Evolutionary conservation across 495 filamentous ascomycete species (phyloP).

Genomic region (Penicillium taxi): DNA sequence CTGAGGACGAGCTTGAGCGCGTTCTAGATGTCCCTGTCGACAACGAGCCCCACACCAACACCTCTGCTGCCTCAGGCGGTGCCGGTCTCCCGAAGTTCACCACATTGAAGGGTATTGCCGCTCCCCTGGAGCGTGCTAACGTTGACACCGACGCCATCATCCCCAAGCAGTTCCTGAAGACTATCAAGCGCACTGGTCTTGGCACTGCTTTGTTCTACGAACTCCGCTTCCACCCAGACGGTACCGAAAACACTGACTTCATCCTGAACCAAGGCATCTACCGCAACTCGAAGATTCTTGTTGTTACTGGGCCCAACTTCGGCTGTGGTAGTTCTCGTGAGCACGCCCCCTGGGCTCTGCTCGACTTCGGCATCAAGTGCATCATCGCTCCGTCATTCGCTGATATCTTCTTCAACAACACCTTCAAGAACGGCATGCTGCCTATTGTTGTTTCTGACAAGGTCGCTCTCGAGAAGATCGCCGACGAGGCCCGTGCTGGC

Average conservation of each 20-base stretch:
- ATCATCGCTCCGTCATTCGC: slow-evolving; percentile 89
- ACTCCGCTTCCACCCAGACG: slow-evolving; percentile 68
- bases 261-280: slow-evolving; percentile 88
- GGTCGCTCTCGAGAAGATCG: slow-evolving; percentile 58
- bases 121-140: slow-evolving; percentile 79
- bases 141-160: slow-evolving; percentile 98
- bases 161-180: slow-evolving; percentile 98
- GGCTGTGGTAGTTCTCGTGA: slow-evolving; percentile 91
- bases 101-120: slow-evolving; percentile 75
- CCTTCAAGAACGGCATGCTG: slow-evolving; percentile 99
- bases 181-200: slow-evolving; percentile 95
- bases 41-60: slow-evolving; percentile 53
- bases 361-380: slow-evolving; percentile 92
- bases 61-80: slow-evolving; percentile 36
- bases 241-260: slow-evolving; percentile 69
- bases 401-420: slow-evolving; percentile 99
- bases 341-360: slow-evolving; percentile 94
- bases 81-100: slow-evolving; percentile 73
- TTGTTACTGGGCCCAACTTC: slow-evolving; percentile 91
- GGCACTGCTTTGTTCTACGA: slow-evolving; percentile 80
- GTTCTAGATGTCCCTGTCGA: slow-evolving; percentile 72
- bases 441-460: slow-evolving; percentile 69
- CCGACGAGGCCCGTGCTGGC: slow-evolving; percentile 72
- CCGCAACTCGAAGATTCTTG: slow-evolving; percentile 77
- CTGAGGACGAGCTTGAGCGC: slow-evolving; percentile 68